Evolutionary conservation across 2,329 filamentous ascomycete genomes (phyloP), one percentile per base, ranked within the genome.

Genomic region (Pseudocercospora fuligena): DNA sequence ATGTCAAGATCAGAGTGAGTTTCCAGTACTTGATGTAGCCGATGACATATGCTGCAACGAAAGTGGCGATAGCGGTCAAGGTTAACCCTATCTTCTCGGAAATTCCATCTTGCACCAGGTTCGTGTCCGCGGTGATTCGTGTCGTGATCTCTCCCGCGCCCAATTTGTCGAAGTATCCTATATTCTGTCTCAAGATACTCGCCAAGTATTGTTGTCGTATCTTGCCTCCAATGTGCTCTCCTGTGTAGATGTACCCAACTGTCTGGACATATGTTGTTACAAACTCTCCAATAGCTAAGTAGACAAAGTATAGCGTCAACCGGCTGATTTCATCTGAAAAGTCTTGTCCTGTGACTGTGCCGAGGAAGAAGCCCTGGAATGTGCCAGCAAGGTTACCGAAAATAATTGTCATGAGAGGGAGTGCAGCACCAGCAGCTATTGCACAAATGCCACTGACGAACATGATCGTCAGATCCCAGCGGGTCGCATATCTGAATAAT

Each of bases 71-170:
- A 12, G 92, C 92, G 14, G 89, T 88, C 64, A 97, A 77, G 0
- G 92, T 93, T 69, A 97, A 81, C 14, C 88, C 89, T 53, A 97
- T 87, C 82, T 97, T 97, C 79, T 97, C 92, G 0, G 92, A 96
- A 54, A 99, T 93, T 64, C 93, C 94, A 72, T 97, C 94, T 78
- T 97, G 94, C 63, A 98, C 90, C 61, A 97, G 83, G 75, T 97
- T 97, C 53, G 93, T 97, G 78, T 98, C 94, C 11, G 94, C 90
- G 0, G 94, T 98, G 73, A 97, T 97, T 70, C 94, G 90, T 0
- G 94, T 97, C 0, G 94, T 97, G 67, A 98, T 92, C 80, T 97
- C 95, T 66, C 94, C 94, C 36, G 93, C 91, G 60, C 94, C 94
- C 14, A 97, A 86, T 75, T 95, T 95, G 79, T 98, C 95, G 80